These are phyloP conservation scores for Teunomyces pallodes DNA, from an alignment of 805 yeast genomes.

Conservation along the genomic window DNA sequence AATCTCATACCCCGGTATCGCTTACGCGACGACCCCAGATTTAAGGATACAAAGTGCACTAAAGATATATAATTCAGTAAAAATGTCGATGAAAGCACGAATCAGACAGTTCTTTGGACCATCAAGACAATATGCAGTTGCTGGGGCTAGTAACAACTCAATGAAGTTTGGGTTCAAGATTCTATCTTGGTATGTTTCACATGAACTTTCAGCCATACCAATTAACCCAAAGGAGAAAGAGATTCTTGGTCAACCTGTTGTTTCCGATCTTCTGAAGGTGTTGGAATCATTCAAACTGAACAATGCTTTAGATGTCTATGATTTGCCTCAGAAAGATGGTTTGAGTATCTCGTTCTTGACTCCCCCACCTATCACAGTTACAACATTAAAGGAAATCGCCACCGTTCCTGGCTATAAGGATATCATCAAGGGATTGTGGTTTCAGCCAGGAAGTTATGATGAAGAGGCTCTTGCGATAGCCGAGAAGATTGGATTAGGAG, in stretches of 20 bases:
- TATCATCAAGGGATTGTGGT: conserved; percentile 63
- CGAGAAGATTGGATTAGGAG: conserved; percentile 30
- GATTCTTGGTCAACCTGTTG: conserved; percentile 46
- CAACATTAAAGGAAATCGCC: conserved; percentile 34
- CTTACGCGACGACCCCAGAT: neutral
- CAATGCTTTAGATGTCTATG: conserved; percentile 21
- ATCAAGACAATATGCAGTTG: conserved; percentile 55
- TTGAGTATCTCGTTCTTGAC: conserved; percentile 68
- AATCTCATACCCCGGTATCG: neutral
- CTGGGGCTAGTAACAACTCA: conserved; percentile 69
- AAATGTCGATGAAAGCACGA: conserved; percentile 38
- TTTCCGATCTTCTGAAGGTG: conserved; percentile 27
- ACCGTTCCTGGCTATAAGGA: conserved; percentile 38
- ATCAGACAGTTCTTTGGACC: conserved; percentile 51
- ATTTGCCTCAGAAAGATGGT: conserved; percentile 37
- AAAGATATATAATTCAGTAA: no score
- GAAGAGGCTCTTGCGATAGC: conserved; percentile 45
- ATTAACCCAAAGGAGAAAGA: conserved; percentile 55
- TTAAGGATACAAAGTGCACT: neutral
- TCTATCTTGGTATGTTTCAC: conserved; percentile 61
- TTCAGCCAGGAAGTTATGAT: conserved; percentile 80
- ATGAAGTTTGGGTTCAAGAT: conserved; percentile 70
- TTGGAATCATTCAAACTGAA: conserved; percentile 17
- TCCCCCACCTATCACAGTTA: conserved; percentile 59
- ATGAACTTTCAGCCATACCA: conserved; percentile 59